Evolutionary conservation across 371 early-diverging fungal genomes (phyloP).

Genomic region (Haplosporangium sp.): DNA sequence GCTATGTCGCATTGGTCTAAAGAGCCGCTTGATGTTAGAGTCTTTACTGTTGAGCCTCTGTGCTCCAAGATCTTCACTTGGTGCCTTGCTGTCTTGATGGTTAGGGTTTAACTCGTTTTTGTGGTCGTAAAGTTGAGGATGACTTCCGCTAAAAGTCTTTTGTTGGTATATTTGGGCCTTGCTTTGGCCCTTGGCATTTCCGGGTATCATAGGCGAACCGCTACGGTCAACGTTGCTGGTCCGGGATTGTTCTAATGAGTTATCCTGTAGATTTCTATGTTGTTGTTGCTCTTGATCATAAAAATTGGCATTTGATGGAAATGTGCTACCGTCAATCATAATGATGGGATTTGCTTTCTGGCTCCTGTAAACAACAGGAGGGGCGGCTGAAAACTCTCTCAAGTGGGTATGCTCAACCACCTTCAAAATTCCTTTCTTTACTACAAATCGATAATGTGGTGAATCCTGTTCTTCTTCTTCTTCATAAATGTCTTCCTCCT

Average conservation of each 20-base stretch:
- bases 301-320: neutral
- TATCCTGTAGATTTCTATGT: neutral
- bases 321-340: neutral
- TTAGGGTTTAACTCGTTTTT: neutral
- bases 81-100: neutral
- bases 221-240: neutral
- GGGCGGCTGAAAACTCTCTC: conserved; percentile 27
- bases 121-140: conserved; percentile 27
- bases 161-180: conserved; percentile 33
- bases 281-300: conserved; percentile 5
- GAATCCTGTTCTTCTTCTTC: neutral
- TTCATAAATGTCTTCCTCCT: neutral
- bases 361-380: conserved; percentile 1
- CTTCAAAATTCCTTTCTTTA: conserved; percentile 44
- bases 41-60: conserved; percentile 4
- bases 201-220: conserved; percentile 1
- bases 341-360: neutral
- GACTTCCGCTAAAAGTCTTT: conserved; percentile 28
- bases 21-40: conserved; percentile 11
- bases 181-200: neutral
- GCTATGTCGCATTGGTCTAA: conserved; percentile 41
- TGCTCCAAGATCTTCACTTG: neutral
- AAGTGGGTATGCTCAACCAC: conserved; percentile 46
- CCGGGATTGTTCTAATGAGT: neutral
- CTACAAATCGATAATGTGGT: conserved; percentile 25